Conservation (phyloP, 1,284 basidiomycete species). For the Earliella scabrosa region DNA sequence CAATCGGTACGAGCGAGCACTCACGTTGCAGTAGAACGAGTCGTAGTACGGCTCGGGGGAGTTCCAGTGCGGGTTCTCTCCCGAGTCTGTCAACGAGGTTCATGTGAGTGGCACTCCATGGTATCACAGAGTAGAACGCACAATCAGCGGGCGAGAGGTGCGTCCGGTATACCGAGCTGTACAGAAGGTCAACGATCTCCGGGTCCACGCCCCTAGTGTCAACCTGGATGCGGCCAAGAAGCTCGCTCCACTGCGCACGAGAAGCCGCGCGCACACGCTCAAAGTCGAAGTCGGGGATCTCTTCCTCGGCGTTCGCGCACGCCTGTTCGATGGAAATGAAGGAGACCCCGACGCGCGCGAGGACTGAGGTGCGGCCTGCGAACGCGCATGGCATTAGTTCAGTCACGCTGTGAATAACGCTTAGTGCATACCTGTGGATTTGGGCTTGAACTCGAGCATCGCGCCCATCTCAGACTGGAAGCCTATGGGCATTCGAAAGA, state of each 20-base stretch:
- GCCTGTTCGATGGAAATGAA: constrained; percentile 64
- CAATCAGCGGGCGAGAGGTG: constrained; percentile 73
- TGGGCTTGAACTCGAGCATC: constrained; percentile 52
- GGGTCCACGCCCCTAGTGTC: constrained; percentile 50
- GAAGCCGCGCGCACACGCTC: constrained; percentile 48
- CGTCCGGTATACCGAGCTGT: constrained; percentile 67
- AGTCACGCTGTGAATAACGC: too few species aligned
- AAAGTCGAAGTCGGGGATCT: constrained; percentile 64
- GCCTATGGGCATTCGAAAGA: constrained; percentile 22
- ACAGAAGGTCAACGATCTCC: constrained; percentile 57
- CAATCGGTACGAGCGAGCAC: too few species aligned
- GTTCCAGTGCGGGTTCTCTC: constrained; percentile 71
- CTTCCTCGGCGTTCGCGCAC: constrained; percentile 60
- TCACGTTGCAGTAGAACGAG: constrained; percentile 70
- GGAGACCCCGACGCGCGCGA: constrained; percentile 63
- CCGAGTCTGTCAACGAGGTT: constrained; percentile 61
- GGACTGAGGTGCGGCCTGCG: constrained; percentile 43
- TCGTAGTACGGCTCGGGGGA: constrained; percentile 70
- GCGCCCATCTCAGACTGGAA: constrained; percentile 51
- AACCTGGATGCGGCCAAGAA: constrained; percentile 58
- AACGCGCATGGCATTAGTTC: not conserved
- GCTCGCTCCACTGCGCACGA: constrained; percentile 57
- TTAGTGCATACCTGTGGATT: constrained; percentile 30
- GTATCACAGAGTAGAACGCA: constrained; percentile 32
- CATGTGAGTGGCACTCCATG: too few species aligned